Percentiles rank a stretch among this genome's conserved stretches.
Evolutionary conservation across 257 asterid species (phyloP).

Genomic region (Solanum peruvianum): DNA sequence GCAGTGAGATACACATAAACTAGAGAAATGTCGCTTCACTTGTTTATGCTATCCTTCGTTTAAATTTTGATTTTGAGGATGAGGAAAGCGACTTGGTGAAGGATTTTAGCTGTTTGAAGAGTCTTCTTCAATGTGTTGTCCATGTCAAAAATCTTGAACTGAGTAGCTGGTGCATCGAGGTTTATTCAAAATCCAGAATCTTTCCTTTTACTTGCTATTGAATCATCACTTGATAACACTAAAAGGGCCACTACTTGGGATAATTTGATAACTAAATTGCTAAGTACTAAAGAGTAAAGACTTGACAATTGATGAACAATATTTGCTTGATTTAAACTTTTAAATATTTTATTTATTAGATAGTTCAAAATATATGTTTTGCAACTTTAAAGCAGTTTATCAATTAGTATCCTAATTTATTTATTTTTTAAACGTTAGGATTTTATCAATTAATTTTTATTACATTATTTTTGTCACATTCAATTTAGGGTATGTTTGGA

Average conservation of each 20-base stretch:
- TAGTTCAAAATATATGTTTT: no score
- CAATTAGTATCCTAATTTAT: no score
- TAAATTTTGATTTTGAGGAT: background rate
- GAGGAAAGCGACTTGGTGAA: background rate
- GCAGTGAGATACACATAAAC: background rate
- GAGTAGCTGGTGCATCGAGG: background rate
- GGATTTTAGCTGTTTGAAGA: background rate
- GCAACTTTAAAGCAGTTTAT: no score
- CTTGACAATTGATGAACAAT: background rate
- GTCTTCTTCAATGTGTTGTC: background rate
- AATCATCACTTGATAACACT: background rate
- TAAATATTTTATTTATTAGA: no score
- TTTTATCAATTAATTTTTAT: no score
- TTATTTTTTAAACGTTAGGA: no score
- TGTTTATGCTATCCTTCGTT: background rate
- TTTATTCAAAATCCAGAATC: background rate
- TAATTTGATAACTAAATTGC: background rate
- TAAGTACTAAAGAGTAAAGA: background rate
- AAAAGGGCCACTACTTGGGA: no score
- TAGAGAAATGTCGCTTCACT: background rate
- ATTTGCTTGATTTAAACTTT: background rate
- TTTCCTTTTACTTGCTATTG: background rate
- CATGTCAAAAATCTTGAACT: background rate
- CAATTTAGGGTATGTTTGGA: no score
- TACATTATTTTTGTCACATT: no score